Conservation (phyloP, 148 eudicot species). For the Hydrangea macrophylla region DNA sequence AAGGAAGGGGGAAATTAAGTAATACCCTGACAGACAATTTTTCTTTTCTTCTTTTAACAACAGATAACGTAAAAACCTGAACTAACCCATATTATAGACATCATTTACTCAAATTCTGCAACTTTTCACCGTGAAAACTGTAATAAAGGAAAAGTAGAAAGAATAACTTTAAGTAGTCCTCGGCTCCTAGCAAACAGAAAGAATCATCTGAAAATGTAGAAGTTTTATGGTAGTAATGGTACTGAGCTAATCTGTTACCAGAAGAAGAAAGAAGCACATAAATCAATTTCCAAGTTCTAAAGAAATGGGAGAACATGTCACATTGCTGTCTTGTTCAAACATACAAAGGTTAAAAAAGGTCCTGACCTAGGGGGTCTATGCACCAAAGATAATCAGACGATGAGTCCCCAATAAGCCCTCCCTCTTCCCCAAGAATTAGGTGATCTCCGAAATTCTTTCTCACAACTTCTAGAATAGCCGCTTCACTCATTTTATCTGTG, state of each 20-base stretch:
- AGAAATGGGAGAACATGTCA: conserved; percentile 2
- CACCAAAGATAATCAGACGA: conserved; percentile 99
- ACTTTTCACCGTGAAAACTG: too few species aligned
- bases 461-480: conserved; percentile 80
- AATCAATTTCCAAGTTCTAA: background rate
- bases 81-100: too few species aligned
- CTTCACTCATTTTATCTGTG: conserved; percentile 94
- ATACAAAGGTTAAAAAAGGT: conserved; percentile 5
- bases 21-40: too few species aligned
- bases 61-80: too few species aligned
- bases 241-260: background rate
- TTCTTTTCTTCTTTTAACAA: too few species aligned
- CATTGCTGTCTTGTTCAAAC: too few species aligned
- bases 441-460: conserved; percentile 70
- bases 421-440: conserved; percentile 99
- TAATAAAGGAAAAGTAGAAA: too few species aligned
- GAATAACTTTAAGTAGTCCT: background rate
- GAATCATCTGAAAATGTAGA: background rate
- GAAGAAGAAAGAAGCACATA: background rate
- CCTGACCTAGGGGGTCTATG: conserved; percentile 93
- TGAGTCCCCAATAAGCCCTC: conserved; percentile 90
- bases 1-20: too few species aligned
- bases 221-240: background rate
- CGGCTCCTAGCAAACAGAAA: background rate
- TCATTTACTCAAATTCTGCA: too few species aligned